Conservation (phyloP, 345 rosid species). For the Clarkia xantiana region DNA sequence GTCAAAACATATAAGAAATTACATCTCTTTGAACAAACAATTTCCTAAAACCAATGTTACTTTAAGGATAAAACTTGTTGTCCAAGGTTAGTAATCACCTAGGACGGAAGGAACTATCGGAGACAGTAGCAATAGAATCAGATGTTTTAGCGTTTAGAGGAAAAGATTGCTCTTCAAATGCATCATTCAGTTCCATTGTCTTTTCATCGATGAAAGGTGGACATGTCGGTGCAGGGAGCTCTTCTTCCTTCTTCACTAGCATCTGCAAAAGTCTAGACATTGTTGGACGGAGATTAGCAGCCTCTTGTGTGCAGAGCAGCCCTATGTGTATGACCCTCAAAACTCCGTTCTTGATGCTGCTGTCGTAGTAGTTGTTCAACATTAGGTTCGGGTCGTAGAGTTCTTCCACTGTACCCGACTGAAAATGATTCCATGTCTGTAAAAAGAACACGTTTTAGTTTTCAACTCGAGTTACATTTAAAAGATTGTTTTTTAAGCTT, state of each 20-base stretch:
- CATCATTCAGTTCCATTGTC: constrained; percentile 62
- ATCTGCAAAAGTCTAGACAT: constrained; percentile 65
- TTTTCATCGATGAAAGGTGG: constrained; percentile 82
- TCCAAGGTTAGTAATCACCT: constrained; percentile 36
- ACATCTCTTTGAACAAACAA: too few species aligned
- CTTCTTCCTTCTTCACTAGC: constrained; percentile 54
- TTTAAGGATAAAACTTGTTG: too few species aligned
- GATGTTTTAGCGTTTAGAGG: constrained; percentile 29
- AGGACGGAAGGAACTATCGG: constrained; percentile 53
- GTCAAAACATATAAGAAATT: too few species aligned
- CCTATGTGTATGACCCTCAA: constrained; percentile 60
- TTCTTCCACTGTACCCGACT: constrained; percentile 47
- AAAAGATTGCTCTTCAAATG: constrained; percentile 16
- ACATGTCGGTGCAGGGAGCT: constrained; percentile 49
- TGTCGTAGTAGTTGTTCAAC: constrained; percentile 25
- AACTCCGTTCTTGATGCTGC: constrained; percentile 36
- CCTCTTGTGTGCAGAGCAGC: constrained; percentile 73
- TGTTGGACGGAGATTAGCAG: constrained; percentile 50
- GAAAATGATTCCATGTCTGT: constrained; percentile 74
- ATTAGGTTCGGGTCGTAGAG: constrained; percentile 55
- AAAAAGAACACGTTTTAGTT: constrained; percentile 2
- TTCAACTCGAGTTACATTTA: neutral
- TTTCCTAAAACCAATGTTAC: too few species aligned
- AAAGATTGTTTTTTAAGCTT: neutral
- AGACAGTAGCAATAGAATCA: constrained; percentile 45